A percentile compares a stretch with the other conserved stretches of the same genome.
These are phyloP conservation scores for Candida multigemmis DNA, from an alignment of 805 yeast genomes.

Conservation along the genomic window DNA sequence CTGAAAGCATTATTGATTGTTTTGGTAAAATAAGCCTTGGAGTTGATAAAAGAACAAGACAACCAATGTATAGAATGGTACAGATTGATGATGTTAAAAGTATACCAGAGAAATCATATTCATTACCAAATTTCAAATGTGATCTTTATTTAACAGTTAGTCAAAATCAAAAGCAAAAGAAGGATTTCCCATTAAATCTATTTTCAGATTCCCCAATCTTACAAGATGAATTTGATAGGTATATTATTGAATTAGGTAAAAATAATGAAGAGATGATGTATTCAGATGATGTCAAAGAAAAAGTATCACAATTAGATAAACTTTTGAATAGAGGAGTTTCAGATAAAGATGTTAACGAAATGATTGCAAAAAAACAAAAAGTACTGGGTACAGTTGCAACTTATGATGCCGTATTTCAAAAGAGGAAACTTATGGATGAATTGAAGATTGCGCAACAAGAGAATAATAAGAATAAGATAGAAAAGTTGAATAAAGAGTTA, in stretches of 20 bases:
- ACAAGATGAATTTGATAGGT: constrained; percentile 64
- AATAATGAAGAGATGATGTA: constrained; percentile 55
- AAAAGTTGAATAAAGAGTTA: constrained; percentile 23
- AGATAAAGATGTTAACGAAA: constrained; percentile 65
- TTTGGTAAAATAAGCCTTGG: constrained; percentile 84
- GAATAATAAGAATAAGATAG: constrained; percentile 25
- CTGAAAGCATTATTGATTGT: constrained; percentile 58
- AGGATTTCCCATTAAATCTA: constrained; percentile 66
- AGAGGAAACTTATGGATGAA: constrained; percentile 64
- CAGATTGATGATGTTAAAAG: constrained; percentile 58
- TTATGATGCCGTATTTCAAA: constrained; percentile 63
- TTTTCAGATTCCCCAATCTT: constrained; percentile 74
- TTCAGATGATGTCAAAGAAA: constrained; percentile 52
- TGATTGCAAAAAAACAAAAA: constrained; percentile 64
- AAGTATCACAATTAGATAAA: constrained; percentile 49
- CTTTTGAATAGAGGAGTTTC: constrained; percentile 63
- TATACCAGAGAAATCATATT: constrained; percentile 31
- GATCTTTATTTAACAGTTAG: constrained; percentile 58
- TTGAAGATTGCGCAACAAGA: constrained; percentile 66
- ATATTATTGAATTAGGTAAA: constrained; percentile 50
- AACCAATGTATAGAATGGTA: constrained; percentile 73
- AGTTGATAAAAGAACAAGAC: constrained; percentile 47
- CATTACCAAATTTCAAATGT: constrained; percentile 32
- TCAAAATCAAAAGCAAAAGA: constrained; percentile 70
- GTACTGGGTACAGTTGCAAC: constrained; percentile 35